Percentiles rank a stretch among this genome's conserved stretches.
Evolutionary conservation across 768 basidiomycete species (phyloP).

Genomic region (Russula earlei): DNA sequence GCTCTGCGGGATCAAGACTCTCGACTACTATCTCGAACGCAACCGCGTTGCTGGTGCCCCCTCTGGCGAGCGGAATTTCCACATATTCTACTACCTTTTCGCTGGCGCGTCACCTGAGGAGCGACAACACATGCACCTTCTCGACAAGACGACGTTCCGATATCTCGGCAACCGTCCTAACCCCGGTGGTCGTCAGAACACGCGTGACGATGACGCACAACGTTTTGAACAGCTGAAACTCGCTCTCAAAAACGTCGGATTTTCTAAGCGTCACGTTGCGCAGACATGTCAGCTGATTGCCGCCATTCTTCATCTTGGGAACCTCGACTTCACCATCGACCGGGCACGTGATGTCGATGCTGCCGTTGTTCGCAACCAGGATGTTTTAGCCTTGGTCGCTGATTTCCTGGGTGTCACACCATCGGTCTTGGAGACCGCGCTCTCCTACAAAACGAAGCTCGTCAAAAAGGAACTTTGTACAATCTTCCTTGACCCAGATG

Average conservation of each 20-base stretch:
- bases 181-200: constrained; percentile 34
- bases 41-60: constrained; percentile 82
- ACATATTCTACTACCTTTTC: constrained; percentile 95
- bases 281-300: constrained; percentile 93
- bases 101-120: constrained; percentile 87
- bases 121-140: constrained; percentile 74
- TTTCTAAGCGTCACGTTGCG: constrained; percentile 91
- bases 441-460: constrained; percentile 88
- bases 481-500: constrained; percentile 90
- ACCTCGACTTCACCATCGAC: constrained; percentile 86
- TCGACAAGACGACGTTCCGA: constrained; percentile 72
- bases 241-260: constrained; percentile 85
- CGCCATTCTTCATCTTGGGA: constrained; percentile 92
- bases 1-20: constrained; percentile 82
- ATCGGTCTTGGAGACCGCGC: constrained; percentile 59
- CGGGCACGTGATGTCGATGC: constrained; percentile 81
- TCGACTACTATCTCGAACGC: constrained; percentile 93
- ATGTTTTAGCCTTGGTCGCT: constrained; percentile 72
- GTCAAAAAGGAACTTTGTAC: constrained; percentile 97
- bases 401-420: constrained; percentile 85
- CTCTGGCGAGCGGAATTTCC: constrained; percentile 92
- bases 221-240: constrained; percentile 92
- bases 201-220: constrained; percentile 70
- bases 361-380: constrained; percentile 81
- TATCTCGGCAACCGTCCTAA: constrained; percentile 71